Base-by-base conservation (phyloP, 2,329 filamentous ascomycete genomes). In the Ophiocordyceps polyrhachis-furcata region DNA sequence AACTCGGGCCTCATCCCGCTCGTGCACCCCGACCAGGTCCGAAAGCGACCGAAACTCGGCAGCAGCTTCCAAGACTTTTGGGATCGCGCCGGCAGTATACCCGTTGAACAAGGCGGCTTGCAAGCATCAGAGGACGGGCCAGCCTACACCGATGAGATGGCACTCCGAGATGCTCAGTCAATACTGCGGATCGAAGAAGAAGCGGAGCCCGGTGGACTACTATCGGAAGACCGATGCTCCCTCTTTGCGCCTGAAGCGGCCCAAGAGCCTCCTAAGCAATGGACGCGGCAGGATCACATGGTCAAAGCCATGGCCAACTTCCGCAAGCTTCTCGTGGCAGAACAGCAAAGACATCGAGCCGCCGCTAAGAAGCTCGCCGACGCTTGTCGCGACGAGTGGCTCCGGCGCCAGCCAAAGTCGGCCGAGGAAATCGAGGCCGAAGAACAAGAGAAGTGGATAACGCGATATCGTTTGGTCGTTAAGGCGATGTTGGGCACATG, bases 281-380 rank as follows among this genome's bases (percentile, higher is more conserved):
- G 85, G 68, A 79, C 82, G n/a, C 87, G 93, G 52, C 74, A 77
- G 56, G 88, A 96, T 55, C 84, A 96, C 57, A 70, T 96, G 44
- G 69, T 83, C 41, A 79, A 80, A 42, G 88, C 93, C 49, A 80
- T 83, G 47, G 57, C 81, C 13, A 81, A 88, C 52, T 89, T 96
- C 53, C 78, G 84, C 42, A 83, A 79, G 53, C 69, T 96, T 32
- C 75, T 96, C 64, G 63, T 80, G 3, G 74, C 77, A 46, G 91
- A 98, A 59, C 83, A 87, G 52, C 75, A 76, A 49, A 72, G 79
- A 13, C 89, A 96, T 60, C 76, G 76, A 32, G 69, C 74, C n/a
- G 69, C 73, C 3, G 89, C 89, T 1, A 93, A 87, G 59, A 76
- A 76, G 44, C 62, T 93, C 44, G 89, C 89, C 1, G 76, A 84